phyloP scores from a whole-genome alignment of 176 grass and related monocot genomes.

The Alloteropsis semialata region DNA sequence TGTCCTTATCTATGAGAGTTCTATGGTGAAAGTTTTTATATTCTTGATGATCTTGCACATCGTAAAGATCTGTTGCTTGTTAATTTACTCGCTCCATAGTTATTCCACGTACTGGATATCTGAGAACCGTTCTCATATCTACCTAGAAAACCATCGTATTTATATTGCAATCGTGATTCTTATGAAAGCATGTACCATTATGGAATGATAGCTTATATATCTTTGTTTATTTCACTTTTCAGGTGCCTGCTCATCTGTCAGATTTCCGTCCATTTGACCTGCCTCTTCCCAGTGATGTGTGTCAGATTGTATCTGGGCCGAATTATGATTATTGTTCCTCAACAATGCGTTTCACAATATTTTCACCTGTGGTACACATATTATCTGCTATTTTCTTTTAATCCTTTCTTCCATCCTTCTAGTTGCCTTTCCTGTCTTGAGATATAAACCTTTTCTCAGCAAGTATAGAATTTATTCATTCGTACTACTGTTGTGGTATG shows the following conservation, averaged over 20 bases:
- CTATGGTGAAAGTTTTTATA: conserved; percentile 2
- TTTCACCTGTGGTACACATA: conserved; percentile 83
- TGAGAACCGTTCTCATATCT: neutral
- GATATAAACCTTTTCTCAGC: neutral
- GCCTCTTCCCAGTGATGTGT: conserved; percentile 82
- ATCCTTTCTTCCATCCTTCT: conserved; percentile 23
- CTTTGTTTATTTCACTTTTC: conserved; percentile 26
- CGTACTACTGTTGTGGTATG: conserved; percentile 4
- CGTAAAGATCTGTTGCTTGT: neutral
- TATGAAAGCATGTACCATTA: neutral
- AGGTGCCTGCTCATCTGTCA: conserved; percentile 67
- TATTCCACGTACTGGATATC: conserved; percentile 7
- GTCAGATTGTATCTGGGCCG: conserved; percentile 75
- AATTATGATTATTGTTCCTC: conserved; percentile 95
- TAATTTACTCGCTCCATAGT: neutral
- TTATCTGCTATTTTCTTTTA: neutral
- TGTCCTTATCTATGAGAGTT: conserved; percentile 2
- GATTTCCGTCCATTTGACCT: conserved; percentile 63
- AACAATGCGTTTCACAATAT: conserved; percentile 86
- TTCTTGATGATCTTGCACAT: conserved; percentile 20
- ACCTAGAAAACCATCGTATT: neutral
- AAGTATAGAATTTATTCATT: neutral
- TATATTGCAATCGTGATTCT: conserved; percentile 13
- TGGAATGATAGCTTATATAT: neutral
- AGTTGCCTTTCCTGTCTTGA: neutral